Percentiles rank a stretch among this genome's conserved stretches.
Evolutionary conservation across 148 eudicot species (phyloP).

Genomic region (Diospyros kaki): DNA sequence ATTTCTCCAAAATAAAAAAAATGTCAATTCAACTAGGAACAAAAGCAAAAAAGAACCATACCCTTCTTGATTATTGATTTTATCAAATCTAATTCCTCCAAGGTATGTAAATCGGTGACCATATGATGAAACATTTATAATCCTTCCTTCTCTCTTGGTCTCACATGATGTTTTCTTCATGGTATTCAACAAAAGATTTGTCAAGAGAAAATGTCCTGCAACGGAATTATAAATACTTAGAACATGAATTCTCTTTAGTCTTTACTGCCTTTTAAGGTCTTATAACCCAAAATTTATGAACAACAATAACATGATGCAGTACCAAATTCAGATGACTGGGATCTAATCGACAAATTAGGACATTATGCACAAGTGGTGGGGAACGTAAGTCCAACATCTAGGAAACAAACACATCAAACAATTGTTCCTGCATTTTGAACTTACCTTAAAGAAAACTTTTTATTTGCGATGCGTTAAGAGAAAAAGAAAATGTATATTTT

Average conservation of each 20-base stretch:
- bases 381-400: no score
- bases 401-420: no score
- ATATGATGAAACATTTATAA: slow-evolving; percentile 58
- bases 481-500: no score
- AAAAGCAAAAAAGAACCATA: neutral
- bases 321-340: no score
- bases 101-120: slow-evolving; percentile 48
- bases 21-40: neutral
- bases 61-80: slow-evolving; percentile 48
- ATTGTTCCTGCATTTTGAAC: no score
- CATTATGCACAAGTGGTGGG: no score
- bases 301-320: neutral
- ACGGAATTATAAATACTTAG: neutral
- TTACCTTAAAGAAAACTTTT: no score
- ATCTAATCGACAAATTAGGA: no score
- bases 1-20: no score
- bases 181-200: slow-evolving; percentile 54
- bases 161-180: slow-evolving; percentile 53
- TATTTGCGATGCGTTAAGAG: no score
- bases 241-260: neutral
- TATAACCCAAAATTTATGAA: no score
- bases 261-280: no score
- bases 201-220: slow-evolving; percentile 66
- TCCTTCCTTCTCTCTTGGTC: slow-evolving; percentile 57
- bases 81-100: slow-evolving; percentile 67